Base-by-base conservation (phyloP, 139 green algal genomes). In the Chlorella sp. region DNA sequence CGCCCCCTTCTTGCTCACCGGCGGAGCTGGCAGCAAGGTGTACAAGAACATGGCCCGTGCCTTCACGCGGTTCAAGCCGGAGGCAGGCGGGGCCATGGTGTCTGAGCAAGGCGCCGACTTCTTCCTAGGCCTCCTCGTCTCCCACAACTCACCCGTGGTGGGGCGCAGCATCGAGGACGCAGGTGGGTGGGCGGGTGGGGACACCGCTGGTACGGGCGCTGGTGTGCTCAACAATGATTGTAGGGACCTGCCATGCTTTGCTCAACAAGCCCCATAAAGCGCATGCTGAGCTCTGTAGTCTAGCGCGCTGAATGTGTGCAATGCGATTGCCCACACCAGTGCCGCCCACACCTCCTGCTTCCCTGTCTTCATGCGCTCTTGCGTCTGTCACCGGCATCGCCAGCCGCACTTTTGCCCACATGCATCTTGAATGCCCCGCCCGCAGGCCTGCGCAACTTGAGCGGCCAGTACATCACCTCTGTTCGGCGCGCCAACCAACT, bases 121-220 rank as follows among this genome's bases (percentile, higher is more conserved):
- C 73, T 88, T 86, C 37, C 82, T 89, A 18, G 64, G 86, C 19
- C 86, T 95, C 34, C 80, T 96, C 26, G 92, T 94, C 1, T 82
- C 96, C 32, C 68, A 91, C 32, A 73, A 87, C 39, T 91, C 91
- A 32, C 88, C 93, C 5, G 80, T 87, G 16, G 71, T 90, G 18
- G 91, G 92, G 37, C 89, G 85, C 30, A 90, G n/a, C 57, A 92
- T 95, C 32, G 37, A 90, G 66, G 91, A 84, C 16, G 83, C 64
- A 66, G 83, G 83, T 87, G 26, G 22, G 64, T 26, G 18, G 83
- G 28, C 37, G 71, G 4, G 18, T n/a, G 66, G 16, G 66, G n/a
- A n/a, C n/a, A n/a, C n/a, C n/a, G n/a, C 66, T 32, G 66, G 66
- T 11, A 22, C 18, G 32, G n/a, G 15, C 21, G 34, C 75, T 53